Base-by-base conservation (phyloP, 495 filamentous ascomycete species). In the Penicillium psychrofluorescens region DNA sequence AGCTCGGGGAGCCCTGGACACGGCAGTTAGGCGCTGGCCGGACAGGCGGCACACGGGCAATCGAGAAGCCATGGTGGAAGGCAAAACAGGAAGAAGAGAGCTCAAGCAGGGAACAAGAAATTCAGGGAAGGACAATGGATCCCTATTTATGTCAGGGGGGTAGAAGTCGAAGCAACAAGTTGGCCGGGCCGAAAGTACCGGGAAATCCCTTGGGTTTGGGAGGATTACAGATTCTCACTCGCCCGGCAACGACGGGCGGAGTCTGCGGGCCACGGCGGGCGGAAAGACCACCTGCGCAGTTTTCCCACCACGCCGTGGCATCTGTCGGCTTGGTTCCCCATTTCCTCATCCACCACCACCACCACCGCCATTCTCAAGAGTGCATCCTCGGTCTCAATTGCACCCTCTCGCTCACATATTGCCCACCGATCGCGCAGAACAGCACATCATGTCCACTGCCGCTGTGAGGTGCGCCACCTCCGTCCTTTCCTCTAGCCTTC, bases 21-120 rank as follows among this genome's bases (percentile, higher is more conserved):
- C 40, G 49, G 53, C 50, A 38, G 57, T 54, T 48, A 67, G 38
- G 36, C 56, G 53, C 45, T 68, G 67, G 40, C 43, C 60, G 33
- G 65, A 55, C 36, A 71, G 58, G 54, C 62, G 65, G 48, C 57
- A 53, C 38, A 67, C 46, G 38, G 65, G 56, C 50, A 71, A 54
- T 56, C 67, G 63, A 63, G 62, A 63, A 63, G 65, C 59, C 67
- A 71, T 71, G 48, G 34, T 63, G 46, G 51, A 32, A 35, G 34
- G 42, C 32, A 29, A 38, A 35, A 36, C 8, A 28, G 14, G 33
- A 36, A 32, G 33, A 33, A 32, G 15, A 7, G 8, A 36, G 29
- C n/a, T 33, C 11, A 13, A 38, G 39, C 14, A 44, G 44, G 28
- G 2, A 11, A 34, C 30, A 22, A 14, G 15, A 22, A 13, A 33